Percentiles rank a stretch among this genome's conserved stretches.
phyloP scores from a whole-genome alignment of 495 filamentous ascomycete species.

The Hypoxylon subgilvum region DNA sequence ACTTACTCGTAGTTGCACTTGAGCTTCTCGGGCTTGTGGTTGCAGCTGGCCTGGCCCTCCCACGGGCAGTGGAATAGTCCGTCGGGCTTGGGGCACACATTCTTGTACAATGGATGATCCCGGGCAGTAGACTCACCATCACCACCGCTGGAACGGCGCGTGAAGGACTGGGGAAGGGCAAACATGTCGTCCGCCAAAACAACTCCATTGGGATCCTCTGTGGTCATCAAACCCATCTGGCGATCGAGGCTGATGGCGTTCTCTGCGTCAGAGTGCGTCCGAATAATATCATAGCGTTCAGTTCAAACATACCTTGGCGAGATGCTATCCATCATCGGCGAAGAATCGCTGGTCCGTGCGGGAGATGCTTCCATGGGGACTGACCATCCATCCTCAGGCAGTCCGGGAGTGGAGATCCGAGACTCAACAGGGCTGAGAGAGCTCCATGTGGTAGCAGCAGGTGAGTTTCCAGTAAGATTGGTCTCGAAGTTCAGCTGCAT shows the following conservation, averaged over 20 bases:
- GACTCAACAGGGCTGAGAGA: conserved; percentile 57
- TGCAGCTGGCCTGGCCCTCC: conserved; percentile 75
- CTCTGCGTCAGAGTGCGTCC: conserved; percentile 38
- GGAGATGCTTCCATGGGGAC: conserved; percentile 50
- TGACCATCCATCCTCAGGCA: conserved; percentile 55
- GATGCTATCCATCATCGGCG: conserved; percentile 52
- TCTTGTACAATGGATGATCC: conserved; percentile 79
- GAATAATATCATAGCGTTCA: conserved; percentile 25
- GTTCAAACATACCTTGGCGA: conserved; percentile 57
- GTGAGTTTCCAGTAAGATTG: conserved; percentile 49
- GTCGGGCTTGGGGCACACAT: conserved; percentile 67
- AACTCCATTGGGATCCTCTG: conserved; percentile 52
- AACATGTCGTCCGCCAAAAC: conserved; percentile 52
- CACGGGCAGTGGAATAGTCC: conserved; percentile 91
- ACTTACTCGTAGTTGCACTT: conserved; percentile 98
- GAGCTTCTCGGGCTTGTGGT: conserved; percentile 84
- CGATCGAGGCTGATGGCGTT: conserved; percentile 42
- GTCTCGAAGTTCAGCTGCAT: conserved; percentile 53
- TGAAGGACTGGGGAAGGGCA: conserved; percentile 50
- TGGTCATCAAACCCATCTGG: conserved; percentile 48
- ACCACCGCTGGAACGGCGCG: conserved; percentile 55
- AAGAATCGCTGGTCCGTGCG: conserved; percentile 53
- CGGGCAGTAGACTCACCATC: conserved; percentile 68
- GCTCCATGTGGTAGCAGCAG: conserved; percentile 53
- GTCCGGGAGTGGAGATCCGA: conserved; percentile 54